Evolutionary conservation across 2,329 filamentous ascomycete genomes (phyloP).

Genomic region (Didymella lethalis): DNA sequence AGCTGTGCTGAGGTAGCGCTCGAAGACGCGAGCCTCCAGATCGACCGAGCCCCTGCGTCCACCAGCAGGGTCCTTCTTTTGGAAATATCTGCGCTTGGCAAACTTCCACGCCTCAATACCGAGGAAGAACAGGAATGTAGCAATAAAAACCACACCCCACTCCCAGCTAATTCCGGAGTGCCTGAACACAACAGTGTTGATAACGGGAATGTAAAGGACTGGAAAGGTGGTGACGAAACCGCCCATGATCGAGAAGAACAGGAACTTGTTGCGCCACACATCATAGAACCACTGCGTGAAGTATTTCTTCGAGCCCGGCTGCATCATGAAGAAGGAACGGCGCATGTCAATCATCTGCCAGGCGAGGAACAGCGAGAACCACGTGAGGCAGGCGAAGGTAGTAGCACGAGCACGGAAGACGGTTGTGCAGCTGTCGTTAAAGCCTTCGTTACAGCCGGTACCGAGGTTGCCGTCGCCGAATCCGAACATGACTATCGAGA

Average conservation of each 20-base stretch:
- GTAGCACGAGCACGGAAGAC: slow-evolving; percentile 68
- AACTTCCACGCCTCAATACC: slow-evolving; percentile 74
- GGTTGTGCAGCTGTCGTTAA: slow-evolving; percentile 37
- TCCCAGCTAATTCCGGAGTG: slow-evolving; percentile 73
- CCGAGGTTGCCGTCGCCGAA: slow-evolving; percentile 45
- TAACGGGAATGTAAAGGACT: slow-evolving; percentile 68
- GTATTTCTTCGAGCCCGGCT: slow-evolving; percentile 66
- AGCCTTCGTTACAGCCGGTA: slow-evolving; percentile 42
- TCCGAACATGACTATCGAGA: slow-evolving; percentile 47
- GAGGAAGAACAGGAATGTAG: slow-evolving; percentile 68
- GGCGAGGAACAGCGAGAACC: slow-evolving; percentile 77
- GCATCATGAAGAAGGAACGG: slow-evolving; percentile 77
- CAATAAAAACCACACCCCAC: slow-evolving; percentile 72
- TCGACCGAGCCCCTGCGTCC: slow-evolving; percentile 41
- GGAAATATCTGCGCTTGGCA: slow-evolving; percentile 62
- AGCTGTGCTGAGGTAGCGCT: slow-evolving; percentile 45
- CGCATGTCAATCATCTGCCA: slow-evolving; percentile 77
- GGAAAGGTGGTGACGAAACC: slow-evolving; percentile 44
- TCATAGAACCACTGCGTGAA: slow-evolving; percentile 68
- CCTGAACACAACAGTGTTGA: slow-evolving; percentile 71
- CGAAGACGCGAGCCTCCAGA: slow-evolving; percentile 42
- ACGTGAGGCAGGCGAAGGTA: slow-evolving; percentile 76
- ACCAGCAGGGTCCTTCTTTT: slow-evolving; percentile 33
- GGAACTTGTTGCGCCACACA: slow-evolving; percentile 75
- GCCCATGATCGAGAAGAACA: slow-evolving; percentile 56